Evolutionary conservation across 495 filamentous ascomycete species (phyloP), one percentile per base, ranked within the genome.

Genomic region (Podospora tetraspora): DNA sequence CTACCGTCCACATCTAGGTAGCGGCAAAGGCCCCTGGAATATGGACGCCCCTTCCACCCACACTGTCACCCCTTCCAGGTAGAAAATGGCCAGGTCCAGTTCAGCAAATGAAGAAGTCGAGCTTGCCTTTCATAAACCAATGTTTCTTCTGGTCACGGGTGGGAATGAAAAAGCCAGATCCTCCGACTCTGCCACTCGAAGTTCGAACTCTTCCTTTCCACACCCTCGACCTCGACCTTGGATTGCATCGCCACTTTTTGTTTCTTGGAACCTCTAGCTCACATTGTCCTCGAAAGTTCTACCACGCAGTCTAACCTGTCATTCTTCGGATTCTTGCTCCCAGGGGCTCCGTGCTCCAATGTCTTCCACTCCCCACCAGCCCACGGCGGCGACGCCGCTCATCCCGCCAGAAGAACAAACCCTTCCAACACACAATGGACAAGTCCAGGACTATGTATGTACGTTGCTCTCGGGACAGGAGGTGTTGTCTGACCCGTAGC

Each of bases 361-460:
- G 43, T 52, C 43, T 52, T n/a, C 43, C 43, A 52, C 43, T n/a
- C 43, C 43, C 2, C 43, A 52, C 16, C 43, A 52, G 16, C 43
- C 62, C 21, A 56, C 30, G 10, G 16, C 62, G 19, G 56, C 30
- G 30, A 64, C 62, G 19, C 62, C 62, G 10, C 34, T 64, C 37
- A 11, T 64, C 21, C 62, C 19, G 16, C 43, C 43, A n/a, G 43
- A 64, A 37, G 25, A 21, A 10, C 29, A 22, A n/a, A 62, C 61
- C 2, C 62, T 64, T 23, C 62, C 62, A 34, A 3, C 24, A n/a
- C 62, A 19, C 32, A 37, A 32, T 13, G 62, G 62, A 19, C 19
- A 71, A 57, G 63, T 70, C 70, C 72, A 79, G 63, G 73, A 71
- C 52, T 75, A 78, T 66, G 79, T 83, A 79, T 19, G 75, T 71